phyloP scores from a whole-genome alignment of 2,329 filamentous ascomycete species.

The Aphanocladium album region DNA sequence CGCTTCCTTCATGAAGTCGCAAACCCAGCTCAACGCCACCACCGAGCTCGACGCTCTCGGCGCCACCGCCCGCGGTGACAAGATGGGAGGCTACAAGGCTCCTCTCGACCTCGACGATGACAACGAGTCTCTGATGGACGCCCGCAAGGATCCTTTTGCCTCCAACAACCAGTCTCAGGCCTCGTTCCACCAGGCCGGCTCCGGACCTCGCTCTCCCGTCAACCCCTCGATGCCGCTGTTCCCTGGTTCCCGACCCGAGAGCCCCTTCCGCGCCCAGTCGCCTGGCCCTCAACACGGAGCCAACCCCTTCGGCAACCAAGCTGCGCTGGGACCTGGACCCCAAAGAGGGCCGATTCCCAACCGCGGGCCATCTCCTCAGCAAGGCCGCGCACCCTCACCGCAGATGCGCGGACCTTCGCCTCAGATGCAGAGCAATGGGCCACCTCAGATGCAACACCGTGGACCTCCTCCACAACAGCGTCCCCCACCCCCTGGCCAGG shows the following conservation, averaged over 20 bases:
- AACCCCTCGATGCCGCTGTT: slow-evolving; percentile 41
- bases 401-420: slow-evolving; percentile 8
- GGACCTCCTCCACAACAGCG: slow-evolving; percentile 23
- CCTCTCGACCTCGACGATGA: slow-evolving; percentile 37
- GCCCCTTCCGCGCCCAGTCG: slow-evolving; percentile 30
- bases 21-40: slow-evolving; percentile 68
- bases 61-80: slow-evolving; percentile 85
- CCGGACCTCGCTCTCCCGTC: slow-evolving; percentile 32
- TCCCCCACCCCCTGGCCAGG: slow-evolving; percentile 13
- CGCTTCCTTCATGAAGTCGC: slow-evolving; percentile 95
- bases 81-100: slow-evolving; percentile 42
- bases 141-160: slow-evolving; percentile 28
- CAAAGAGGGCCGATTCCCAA: slow-evolving; percentile 8
- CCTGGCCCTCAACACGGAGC: slow-evolving; percentile 27
- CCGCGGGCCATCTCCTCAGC: slow-evolving; percentile 7
- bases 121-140: slow-evolving; percentile 35
- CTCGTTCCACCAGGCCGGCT: slow-evolving; percentile 23
- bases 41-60: slow-evolving; percentile 89
- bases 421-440: not conserved
- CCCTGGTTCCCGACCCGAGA: slow-evolving; percentile 32
- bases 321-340: slow-evolving; percentile 1
- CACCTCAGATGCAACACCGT: not conserved
- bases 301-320: slow-evolving; percentile 17
- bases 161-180: slow-evolving; percentile 27
- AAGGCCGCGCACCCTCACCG: slow-evolving; percentile 4